Conservation (phyloP, 2,329 filamentous ascomycete genomes). For the Aspergillus phoenicis region DNA sequence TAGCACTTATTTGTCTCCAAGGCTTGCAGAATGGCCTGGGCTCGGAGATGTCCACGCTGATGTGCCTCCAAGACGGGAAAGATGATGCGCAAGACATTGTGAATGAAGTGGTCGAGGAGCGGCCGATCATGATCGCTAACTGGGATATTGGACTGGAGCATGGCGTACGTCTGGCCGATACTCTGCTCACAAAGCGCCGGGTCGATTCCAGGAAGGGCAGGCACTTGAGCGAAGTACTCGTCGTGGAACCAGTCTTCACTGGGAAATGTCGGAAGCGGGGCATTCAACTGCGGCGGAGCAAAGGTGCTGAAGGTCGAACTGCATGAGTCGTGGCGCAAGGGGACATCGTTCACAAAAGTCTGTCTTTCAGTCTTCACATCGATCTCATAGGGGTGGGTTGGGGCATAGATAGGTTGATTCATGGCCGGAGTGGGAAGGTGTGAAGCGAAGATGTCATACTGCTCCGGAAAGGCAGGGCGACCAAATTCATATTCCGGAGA, state of each 20-base stretch:
- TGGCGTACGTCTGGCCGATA: slow-evolving; percentile 51
- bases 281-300: slow-evolving; percentile 72
- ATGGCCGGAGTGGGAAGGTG: slow-evolving; percentile 57
- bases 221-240: slow-evolving; percentile 64
- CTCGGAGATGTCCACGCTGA: slow-evolving; percentile 78
- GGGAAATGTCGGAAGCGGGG: slow-evolving; percentile 65
- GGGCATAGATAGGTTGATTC: slow-evolving; percentile 58
- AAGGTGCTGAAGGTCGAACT: slow-evolving; percentile 93
- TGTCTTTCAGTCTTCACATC: slow-evolving; percentile 95
- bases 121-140: slow-evolving; percentile 86
- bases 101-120: slow-evolving; percentile 86
- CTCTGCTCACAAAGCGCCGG: slow-evolving; percentile 23
- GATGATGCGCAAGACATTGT: slow-evolving; percentile 81
- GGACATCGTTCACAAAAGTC: slow-evolving; percentile 89
- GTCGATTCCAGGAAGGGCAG: slow-evolving; percentile 38
- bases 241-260: slow-evolving; percentile 73
- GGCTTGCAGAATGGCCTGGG: slow-evolving; percentile 82
- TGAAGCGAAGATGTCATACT: slow-evolving; percentile 45
- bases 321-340: slow-evolving; percentile 80
- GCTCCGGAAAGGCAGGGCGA: slow-evolving; percentile 59
- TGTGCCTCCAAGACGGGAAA: slow-evolving; percentile 92
- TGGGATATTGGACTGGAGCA: slow-evolving; percentile 72
- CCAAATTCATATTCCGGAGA: slow-evolving; percentile 68
- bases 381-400: slow-evolving; percentile 80
- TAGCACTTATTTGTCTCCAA: slow-evolving; percentile 91